Evolutionary conservation across 1,139 yeast species (phyloP).

Genomic region (Debaryomyces robertsiae): DNA sequence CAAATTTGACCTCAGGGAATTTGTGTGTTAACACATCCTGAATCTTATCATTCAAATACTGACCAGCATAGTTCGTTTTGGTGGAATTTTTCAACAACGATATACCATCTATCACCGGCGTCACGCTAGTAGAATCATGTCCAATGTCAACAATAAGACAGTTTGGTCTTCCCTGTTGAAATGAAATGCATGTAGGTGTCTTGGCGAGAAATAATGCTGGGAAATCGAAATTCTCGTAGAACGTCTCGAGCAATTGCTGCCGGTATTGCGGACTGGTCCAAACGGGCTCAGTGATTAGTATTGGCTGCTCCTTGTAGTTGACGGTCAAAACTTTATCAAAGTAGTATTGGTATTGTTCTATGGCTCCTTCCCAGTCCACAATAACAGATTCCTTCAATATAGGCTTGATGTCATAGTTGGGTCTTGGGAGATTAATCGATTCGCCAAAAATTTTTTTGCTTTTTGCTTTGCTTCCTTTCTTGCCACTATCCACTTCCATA

Average conservation of each 20-base stretch:
- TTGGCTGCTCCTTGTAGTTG: constrained; percentile 69
- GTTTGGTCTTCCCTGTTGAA: constrained; percentile 91
- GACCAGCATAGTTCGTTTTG: constrained; percentile 70
- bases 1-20: constrained; percentile 19
- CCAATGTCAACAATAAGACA: constrained; percentile 94
- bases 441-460: constrained; percentile 50
- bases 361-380: constrained; percentile 74
- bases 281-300: constrained; percentile 79
- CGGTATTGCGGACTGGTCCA: constrained; percentile 80
- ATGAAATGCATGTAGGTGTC: constrained; percentile 85
- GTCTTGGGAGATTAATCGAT: constrained; percentile 55
- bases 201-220: constrained; percentile 89
- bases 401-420: constrained; percentile 54
- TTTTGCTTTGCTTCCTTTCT: constrained; percentile 11
- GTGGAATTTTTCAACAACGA: constrained; percentile 73
- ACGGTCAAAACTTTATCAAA: constrained; percentile 51
- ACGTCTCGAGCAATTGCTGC: constrained; percentile 69
- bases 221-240: constrained; percentile 71
- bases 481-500: constrained; percentile 27
- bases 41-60: constrained; percentile 52
- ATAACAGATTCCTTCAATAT: constrained; percentile 64
- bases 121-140: constrained; percentile 77
- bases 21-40: constrained; percentile 27
- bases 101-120: constrained; percentile 94
- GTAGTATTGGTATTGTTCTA: constrained; percentile 64